Evolutionary conservation across 345 rosid genomes (phyloP), one percentile per base, ranked within the genome.

Genomic region (Melastoma malabathricum): DNA sequence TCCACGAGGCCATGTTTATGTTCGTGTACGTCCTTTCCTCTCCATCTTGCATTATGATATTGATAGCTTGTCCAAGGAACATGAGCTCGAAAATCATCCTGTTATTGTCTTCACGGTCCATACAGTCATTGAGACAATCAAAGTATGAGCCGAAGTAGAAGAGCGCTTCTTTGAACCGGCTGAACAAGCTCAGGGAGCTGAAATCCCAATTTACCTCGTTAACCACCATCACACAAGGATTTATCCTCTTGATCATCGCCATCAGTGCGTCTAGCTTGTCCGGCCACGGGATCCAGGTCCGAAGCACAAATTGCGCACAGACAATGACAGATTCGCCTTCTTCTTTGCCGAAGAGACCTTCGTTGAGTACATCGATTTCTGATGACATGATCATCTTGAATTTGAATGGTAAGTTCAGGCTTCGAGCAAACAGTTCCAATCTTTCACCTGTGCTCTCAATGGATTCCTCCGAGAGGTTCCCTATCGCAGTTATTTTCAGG

Each of bases 1-100:
- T 58, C 72, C 76, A 68, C 10, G 34, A 57, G 23, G 54, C 72
- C 2, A 64, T 51, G 47, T 67, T 72, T 56, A 67, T 38, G 0
- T 58, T 34, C 49, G 62, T 46, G 13, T 61, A 23, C 16, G 0
- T 47, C 61, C 76, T 64, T 8, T 67, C 76, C 20, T 68, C 72
- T 6, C 67, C 72, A 15, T 15, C 48, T 0, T 67, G 69, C 54
- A 72, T 23, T 1, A 68, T 58, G 15, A 14, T 58, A 52, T 54
- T 57, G 16, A 61, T 59, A 10, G 51, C 76, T 0, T 54, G 47
- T 1, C 55, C 51, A 1, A 60, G 50, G 55, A 23, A 52, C 19
- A 25, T 3, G 1, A 48, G 10, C 18, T 72, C 70, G 1, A 23
- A 14, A 4, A 31, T 12, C 53, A 2, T 47, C 50, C 65, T 50